Conservation (phyloP, 495 filamentous ascomycete genomes). For the Neurospora terricola region DNA sequence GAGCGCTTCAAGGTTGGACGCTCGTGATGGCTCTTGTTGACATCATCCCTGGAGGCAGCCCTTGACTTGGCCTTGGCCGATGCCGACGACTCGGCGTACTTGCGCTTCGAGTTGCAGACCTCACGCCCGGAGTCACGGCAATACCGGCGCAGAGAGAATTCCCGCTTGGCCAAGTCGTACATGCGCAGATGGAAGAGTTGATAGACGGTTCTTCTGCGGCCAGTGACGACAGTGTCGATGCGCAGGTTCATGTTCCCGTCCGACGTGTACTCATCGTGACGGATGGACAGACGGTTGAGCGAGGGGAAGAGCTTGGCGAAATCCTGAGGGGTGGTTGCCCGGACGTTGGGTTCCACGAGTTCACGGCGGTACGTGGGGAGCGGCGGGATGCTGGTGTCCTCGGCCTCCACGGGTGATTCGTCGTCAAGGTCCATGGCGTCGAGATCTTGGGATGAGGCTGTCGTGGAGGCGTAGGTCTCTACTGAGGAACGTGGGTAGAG, state of each 20-base stretch:
- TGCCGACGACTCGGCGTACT: slow-evolving; percentile 44
- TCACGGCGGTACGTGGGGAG: slow-evolving; percentile 54
- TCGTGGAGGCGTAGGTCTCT: slow-evolving; percentile 73
- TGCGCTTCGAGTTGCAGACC: slow-evolving; percentile 76
- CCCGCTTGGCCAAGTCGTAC: slow-evolving; percentile 77
- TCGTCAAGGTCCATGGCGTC: slow-evolving; percentile 49
- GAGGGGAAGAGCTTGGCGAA: slow-evolving; percentile 88
- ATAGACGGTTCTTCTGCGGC: slow-evolving; percentile 52
- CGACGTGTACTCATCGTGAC: slow-evolving; percentile 81
- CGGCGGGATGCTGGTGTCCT: slow-evolving; percentile 30
- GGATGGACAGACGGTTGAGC: slow-evolving; percentile 64
- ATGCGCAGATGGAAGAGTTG: slow-evolving; percentile 93
- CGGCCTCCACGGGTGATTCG: slow-evolving; percentile 32
- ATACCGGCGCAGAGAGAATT: slow-evolving; percentile 88
- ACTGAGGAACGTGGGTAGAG: slow-evolving; percentile 53
- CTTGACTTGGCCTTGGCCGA: slow-evolving; percentile 11
- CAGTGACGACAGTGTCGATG: slow-evolving; percentile 65
- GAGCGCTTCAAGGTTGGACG: slow-evolving; percentile 52
- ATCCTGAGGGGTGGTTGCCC: slow-evolving; percentile 68
- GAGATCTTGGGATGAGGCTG: slow-evolving; percentile 51
- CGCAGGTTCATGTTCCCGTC: slow-evolving; percentile 98
- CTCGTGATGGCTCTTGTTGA: slow-evolving; percentile 1
- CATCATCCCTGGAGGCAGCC: not conserved
- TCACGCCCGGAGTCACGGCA: slow-evolving; percentile 89
- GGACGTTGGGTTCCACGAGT: slow-evolving; percentile 48